Evolutionary conservation across 208 protist genomes (phyloP), one percentile per base, ranked within the genome.

Genomic region (Angomonas ambiguus): DNA sequence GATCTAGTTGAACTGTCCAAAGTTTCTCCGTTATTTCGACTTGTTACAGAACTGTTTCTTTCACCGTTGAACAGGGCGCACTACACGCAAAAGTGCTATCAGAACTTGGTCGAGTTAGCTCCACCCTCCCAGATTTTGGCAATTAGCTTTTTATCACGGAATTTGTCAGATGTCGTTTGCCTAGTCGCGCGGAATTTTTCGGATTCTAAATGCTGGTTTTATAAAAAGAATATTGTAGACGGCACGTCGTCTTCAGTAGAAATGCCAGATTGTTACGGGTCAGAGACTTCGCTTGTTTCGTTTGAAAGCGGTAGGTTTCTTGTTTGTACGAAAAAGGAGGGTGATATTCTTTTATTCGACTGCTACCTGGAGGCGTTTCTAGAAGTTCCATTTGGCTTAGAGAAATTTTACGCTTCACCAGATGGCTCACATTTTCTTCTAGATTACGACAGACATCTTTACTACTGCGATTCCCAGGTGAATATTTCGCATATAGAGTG

Each of bases 281-380:
- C 51, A 1, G 38, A 67, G 4, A 74, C 76, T 10, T 87, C 82
- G 16, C 62, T 74, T 8, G 65, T 83, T 2, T 57, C 56, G 0
- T 88, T 91, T 62, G 62, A 77, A 30, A 81, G 85, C 3, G 65
- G 76, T 38, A 82, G 77, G 10, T 88, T 82, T 64, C 75, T 92
- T 28, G 31, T 73, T 11, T 84, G 81, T 69, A 82, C 63, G 31
- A 81, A 67, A 10, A 60, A 67, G 28, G 77, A 85, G 51, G 82
- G 74, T 25, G 69, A 71, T 6, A 42, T 82, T n/a, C 42, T 80
- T 33, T 73, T 85, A 11, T 88, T 87, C 65, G 82, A 88, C 64
- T 85, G 71, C 60, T 48, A 67, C 2, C 42, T 76, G 24, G 79
- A 84, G 55, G 45, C 70, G 16, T 72, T 73, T 58, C 53, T 92